Conservation (phyloP, 306 rosid genomes). For the Carpinus fangiana region DNA sequence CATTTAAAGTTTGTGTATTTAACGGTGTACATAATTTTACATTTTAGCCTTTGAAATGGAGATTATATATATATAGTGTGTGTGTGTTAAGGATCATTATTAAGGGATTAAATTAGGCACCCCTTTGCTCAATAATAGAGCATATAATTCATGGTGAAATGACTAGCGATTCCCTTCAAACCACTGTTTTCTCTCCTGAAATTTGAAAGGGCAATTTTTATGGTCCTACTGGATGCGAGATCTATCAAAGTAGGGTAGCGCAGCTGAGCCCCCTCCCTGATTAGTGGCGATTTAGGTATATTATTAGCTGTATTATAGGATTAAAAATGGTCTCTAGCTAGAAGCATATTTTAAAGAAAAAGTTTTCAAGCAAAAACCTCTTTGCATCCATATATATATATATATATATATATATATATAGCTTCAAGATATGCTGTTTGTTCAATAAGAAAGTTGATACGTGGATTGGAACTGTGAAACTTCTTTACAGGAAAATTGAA, state of each 20-base stretch:
- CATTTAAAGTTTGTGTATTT: too few relatives aligned
- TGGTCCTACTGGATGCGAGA: background rate
- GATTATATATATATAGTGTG: too few relatives aligned
- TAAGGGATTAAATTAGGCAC: background rate
- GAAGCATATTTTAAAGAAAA: background rate
- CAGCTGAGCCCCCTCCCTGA: background rate
- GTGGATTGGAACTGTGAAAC: background rate
- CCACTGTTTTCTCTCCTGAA: background rate
- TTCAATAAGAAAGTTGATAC: background rate
- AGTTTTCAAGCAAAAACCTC: background rate
- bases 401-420: background rate
- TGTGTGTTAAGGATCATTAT: background rate
- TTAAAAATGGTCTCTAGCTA: background rate
- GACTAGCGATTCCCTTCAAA: background rate
- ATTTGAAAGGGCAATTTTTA: background rate
- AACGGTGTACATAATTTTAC: too few relatives aligned
- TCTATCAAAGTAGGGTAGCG: background rate
- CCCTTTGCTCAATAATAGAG: background rate
- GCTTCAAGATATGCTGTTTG: background rate
- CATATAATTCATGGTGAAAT: background rate
- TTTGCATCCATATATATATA: conserved; percentile 3
- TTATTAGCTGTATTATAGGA: background rate
- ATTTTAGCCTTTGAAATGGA: too few relatives aligned
- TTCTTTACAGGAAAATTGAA: background rate
- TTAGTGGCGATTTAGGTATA: conserved; percentile 7